These are phyloP conservation scores for Auriscalpium microsporum DNA, from an alignment of 768 basidiomycete genomes.

Conservation along the genomic window DNA sequence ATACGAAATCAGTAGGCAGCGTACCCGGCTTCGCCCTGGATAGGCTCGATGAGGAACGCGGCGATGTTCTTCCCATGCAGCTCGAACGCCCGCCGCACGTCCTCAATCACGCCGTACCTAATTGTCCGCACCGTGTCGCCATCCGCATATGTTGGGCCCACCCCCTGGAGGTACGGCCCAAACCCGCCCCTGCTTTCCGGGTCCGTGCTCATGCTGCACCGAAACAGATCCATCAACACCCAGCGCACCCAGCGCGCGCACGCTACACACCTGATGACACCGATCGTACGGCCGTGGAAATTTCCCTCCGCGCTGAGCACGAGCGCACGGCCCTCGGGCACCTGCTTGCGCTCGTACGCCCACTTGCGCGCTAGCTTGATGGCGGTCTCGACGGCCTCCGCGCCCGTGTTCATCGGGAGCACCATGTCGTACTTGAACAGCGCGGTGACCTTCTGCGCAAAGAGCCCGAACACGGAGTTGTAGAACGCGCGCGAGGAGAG, in stretches of 20 bases:
- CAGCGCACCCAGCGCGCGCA: neutral
- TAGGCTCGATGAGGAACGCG: constrained; percentile 94
- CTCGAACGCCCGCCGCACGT: constrained; percentile 75
- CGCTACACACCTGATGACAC: constrained; percentile 60
- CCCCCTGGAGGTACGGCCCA: constrained; percentile 80
- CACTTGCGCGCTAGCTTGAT: constrained; percentile 95
- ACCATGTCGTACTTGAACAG: constrained; percentile 94
- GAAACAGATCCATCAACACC: neutral
- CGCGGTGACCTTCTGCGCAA: constrained; percentile 74
- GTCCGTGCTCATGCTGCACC: constrained; percentile 82
- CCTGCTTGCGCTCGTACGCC: constrained; percentile 86
- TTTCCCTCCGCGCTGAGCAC: constrained; percentile 83
- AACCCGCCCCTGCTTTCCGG: constrained; percentile 82
- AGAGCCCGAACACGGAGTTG: constrained; percentile 85
- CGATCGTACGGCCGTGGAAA: constrained; percentile 92
- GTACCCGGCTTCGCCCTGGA: constrained; percentile 97
- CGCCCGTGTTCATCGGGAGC: constrained; percentile 97
- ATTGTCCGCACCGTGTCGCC: constrained; percentile 49
- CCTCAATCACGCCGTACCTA: constrained; percentile 75
- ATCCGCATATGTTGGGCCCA: constrained; percentile 71
- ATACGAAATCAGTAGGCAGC: constrained; percentile 16
- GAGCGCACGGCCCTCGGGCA: constrained; percentile 74
- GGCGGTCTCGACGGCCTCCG: constrained; percentile 96
- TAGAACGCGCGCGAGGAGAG: constrained; percentile 96
- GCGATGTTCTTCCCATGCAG: constrained; percentile 76